Percentiles rank a stretch among this genome's conserved stretches.
Evolutionary conservation across 495 filamentous ascomycete species (phyloP).

Genomic region (Penicillium lagena): DNA sequence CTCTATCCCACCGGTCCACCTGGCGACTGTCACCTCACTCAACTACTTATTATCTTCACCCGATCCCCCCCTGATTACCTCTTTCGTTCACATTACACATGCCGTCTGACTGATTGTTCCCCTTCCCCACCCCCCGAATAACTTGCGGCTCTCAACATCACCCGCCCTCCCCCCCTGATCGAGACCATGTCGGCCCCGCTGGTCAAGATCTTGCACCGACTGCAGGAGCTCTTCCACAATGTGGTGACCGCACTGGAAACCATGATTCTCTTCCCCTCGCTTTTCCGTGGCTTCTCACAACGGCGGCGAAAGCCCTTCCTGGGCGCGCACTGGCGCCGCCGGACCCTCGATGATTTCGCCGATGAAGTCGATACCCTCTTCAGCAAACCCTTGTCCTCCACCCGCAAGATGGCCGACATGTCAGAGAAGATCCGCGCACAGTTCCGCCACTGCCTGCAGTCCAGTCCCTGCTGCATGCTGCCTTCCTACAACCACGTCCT

Average conservation of each 20-base stretch:
- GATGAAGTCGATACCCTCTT: conserved; percentile 45
- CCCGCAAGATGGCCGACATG: conserved; percentile 43
- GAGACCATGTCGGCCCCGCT: conserved; percentile 34
- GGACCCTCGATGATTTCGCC: conserved; percentile 43
- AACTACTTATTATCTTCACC: conserved; percentile 3
- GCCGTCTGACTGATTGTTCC: not conserved
- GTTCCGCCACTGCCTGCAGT: conserved; percentile 45
- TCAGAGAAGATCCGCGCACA: conserved; percentile 55
- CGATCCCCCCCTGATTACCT: conserved; percentile 6
- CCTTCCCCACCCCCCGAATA: not conserved
- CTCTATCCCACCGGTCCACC: conserved; percentile 18
- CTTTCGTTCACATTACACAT: not conserved
- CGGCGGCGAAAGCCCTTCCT: conserved; percentile 30
- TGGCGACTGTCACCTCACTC: conserved; percentile 19
- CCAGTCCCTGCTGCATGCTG: conserved; percentile 55
- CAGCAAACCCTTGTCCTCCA: conserved; percentile 30
- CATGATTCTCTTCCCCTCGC: conserved; percentile 45
- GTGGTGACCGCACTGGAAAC: conserved; percentile 43
- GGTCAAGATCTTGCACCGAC: conserved; percentile 39
- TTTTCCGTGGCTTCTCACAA: conserved; percentile 35
- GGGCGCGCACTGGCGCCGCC: conserved; percentile 35
- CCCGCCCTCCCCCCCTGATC: not conserved
- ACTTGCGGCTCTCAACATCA: not conserved
- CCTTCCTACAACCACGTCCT: conserved; percentile 60
- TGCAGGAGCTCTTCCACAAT: conserved; percentile 50